Evolutionary conservation across 208 protist species (phyloP).

Genomic region (Wallacemonas sp.): DNA sequence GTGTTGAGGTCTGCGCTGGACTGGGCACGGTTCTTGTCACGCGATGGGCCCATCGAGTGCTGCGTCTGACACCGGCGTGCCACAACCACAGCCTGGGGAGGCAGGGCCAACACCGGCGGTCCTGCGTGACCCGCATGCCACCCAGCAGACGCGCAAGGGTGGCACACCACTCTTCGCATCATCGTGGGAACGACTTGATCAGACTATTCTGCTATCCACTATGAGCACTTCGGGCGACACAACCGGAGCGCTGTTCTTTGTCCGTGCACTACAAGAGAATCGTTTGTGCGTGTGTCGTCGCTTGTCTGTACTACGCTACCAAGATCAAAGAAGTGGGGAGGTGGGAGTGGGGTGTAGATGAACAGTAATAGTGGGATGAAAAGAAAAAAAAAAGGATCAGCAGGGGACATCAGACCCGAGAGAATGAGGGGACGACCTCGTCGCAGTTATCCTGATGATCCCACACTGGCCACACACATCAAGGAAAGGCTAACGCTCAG

Average conservation of each 20-base stretch:
- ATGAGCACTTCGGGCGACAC: too few species aligned
- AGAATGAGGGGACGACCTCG: too few species aligned
- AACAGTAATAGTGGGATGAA: too few species aligned
- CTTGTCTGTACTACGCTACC: too few species aligned
- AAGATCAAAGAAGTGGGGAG: background rate
- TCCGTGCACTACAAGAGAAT: too few species aligned
- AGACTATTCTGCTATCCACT: background rate
- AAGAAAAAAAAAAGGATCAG: background rate
- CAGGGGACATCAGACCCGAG: too few species aligned
- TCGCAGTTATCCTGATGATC: too few species aligned
- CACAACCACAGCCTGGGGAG: background rate
- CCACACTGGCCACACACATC: too few species aligned
- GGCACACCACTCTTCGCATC: constrained; percentile 5
- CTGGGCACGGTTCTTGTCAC: constrained; percentile 64
- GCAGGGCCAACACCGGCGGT: background rate
- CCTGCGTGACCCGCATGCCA: background rate
- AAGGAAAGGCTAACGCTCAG: too few species aligned
- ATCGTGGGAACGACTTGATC: background rate
- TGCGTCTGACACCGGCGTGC: constrained; percentile 28
- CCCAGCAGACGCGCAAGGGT: background rate
- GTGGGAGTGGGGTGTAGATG: background rate
- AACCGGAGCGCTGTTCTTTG: too few species aligned
- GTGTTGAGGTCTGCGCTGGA: constrained; percentile 64
- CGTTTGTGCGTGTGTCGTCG: too few species aligned
- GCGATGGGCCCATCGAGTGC: constrained; percentile 47